Base-by-base conservation (phyloP, 805 yeast species). In the Saccharomycopsis selenospora region DNA sequence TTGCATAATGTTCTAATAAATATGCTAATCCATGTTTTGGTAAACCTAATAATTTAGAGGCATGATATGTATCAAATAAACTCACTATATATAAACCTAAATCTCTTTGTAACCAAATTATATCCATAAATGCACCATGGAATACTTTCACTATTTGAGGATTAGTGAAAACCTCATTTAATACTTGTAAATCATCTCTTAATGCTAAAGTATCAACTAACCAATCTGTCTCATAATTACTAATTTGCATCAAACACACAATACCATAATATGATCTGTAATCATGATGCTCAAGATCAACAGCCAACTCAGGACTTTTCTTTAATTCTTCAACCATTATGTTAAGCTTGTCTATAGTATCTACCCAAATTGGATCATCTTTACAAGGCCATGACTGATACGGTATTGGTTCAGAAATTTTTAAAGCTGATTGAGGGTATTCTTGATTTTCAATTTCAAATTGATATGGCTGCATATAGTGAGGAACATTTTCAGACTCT, bases 71-170 rank as follows among this genome's bases (percentile, higher is more conserved):
- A 64, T 93, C 99, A 63, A 93, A 91, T 25, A 93, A 65, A 40
- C 90, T 76, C 3, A 93, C 99, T 4, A 93, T 68, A 59, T 93
- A 93, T 7, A 93, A 64, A 0, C 99, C 99, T 48, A 93, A 72
- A 61, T 93, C 99, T 55, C 98, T 73, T 67, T 93, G 99, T 29
- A 93, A 70, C 99, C 99, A 93, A 41, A 88, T 81, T 3, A 93
- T 85, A 70, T 93, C 99, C 95, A 88, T 89, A 57, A 79, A 82
- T 0, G 99, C 96, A 52, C 99, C 99, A 63, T 93, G 99, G 56
- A 93, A 79, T 1, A 93, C 95, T 61, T 93, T 93, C 25, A 87
- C 69, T 27, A 91, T 80, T 3, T 66, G 56, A 0, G 98, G 97
- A 64, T 93, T 70, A 2, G 97, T 75, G 55, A 91, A 88, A 1